Evolutionary conservation across 108 stramenopile species (phyloP).

Genomic region (Fistulifera pelliculosa): DNA sequence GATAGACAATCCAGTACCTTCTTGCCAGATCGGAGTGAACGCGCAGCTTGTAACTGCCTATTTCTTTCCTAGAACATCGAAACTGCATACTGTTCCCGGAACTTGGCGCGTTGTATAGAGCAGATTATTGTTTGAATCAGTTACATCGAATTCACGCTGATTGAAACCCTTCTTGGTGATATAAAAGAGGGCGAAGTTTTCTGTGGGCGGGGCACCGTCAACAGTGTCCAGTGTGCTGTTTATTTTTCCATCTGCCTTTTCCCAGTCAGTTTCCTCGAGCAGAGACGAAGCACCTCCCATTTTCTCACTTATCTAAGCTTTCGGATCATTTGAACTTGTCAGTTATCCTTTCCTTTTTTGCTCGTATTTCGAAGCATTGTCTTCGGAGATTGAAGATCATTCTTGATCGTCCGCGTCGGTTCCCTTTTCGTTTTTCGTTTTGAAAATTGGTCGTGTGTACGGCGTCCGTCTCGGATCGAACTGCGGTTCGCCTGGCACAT

Average conservation of each 20-base stretch:
- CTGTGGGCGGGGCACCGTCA: constrained; percentile 26
- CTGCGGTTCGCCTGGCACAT: too few relatives aligned
- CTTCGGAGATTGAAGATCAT: too few relatives aligned
- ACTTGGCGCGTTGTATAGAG: constrained; percentile 28
- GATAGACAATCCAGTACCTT: constrained; percentile 23
- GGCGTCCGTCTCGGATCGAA: too few relatives aligned
- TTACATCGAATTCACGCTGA: constrained; percentile 34
- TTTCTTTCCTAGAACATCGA: constrained; percentile 28
- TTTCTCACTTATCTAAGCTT: too few relatives aligned
- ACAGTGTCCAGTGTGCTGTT: constrained; percentile 13
- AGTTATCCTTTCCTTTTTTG: too few relatives aligned
- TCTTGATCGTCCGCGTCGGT: too few relatives aligned
- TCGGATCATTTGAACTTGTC: too few relatives aligned
- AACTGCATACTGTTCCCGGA: constrained; percentile 34
- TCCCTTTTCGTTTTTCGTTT: too few relatives aligned
- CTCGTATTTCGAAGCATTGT: too few relatives aligned
- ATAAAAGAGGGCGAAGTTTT: constrained; percentile 9
- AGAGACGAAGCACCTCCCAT: constrained; percentile 33
- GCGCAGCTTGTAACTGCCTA: constrained; percentile 10
- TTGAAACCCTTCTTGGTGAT: constrained; percentile 20
- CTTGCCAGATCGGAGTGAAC: constrained; percentile 15
- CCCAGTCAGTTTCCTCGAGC: constrained; percentile 29
- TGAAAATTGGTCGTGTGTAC: too few relatives aligned
- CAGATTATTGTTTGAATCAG: constrained; percentile 17
- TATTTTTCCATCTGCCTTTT: constrained; percentile 20